Base-by-base conservation (phyloP, 306 rosid species). In the Citrullus mucosospermus region DNA sequence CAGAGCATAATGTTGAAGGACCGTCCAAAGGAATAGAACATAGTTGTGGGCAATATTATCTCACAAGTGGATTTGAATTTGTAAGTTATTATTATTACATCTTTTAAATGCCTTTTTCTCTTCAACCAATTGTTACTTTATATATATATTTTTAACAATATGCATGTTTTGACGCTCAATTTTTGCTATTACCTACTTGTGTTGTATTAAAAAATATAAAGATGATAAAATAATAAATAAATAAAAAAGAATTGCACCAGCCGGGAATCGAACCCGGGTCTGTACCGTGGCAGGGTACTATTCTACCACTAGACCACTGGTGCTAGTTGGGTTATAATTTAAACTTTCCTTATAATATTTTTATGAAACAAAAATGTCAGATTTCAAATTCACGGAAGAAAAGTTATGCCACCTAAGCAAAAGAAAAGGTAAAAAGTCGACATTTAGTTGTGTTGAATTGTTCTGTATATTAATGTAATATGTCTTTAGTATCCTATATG, bases 281-380 rank as follows among this genome's bases (percentile, higher is more conserved):
- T 86, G 83, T 82, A 80, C 86, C 84, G 89, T 82, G 87, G 89
- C 87, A 90, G 93, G 92, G 90, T 86, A 89, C 93, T 90, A 94
- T 89, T 89, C 97, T 90, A 90, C 96, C 96, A 90, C 96, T 89
- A 90, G 96, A 92, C 96, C 97, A 89, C 94, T 92, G 96, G 96
- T 89, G 92, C 91, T 75, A 4, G 7, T 9, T 72, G 39, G 3
- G 0, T 2, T 32, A 2, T 3, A 32, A 2, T 3, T 32, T 25
- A 25, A 32, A 32, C 36, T 32, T 32, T 32, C 3, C 3, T 32
- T 32, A 32, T 3, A 32, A 32, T 32, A 32, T 2, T 3, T 32
- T 32, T 32, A 32, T 32, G 36, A 3, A 3, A 58, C 44, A 41
- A 41, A 41, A 0, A 32, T 25, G 36, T 32, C 2, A 32, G 0